phyloP scores from a whole-genome alignment of 1,139 yeast genomes.

The Suhomyces bolitotheri region DNA sequence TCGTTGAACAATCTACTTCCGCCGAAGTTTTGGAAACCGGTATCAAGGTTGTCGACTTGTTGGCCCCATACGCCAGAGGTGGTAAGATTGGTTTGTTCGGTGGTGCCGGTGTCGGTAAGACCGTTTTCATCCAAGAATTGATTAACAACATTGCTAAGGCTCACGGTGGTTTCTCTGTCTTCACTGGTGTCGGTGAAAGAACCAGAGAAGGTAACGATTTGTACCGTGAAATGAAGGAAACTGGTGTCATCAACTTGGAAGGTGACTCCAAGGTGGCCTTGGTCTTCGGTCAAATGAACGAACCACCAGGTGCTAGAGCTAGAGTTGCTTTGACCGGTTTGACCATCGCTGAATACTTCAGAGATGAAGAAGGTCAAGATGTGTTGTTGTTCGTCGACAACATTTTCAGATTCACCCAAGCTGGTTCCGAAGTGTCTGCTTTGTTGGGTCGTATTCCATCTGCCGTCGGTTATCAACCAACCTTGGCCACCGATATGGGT shows the following conservation, averaged over 20 bases:
- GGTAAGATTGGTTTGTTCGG: conserved; percentile 99
- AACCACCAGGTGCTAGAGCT: conserved; percentile 99
- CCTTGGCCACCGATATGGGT: conserved; percentile 99
- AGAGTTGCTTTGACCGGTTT: conserved; percentile 99
- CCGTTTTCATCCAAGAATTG: conserved; percentile 99
- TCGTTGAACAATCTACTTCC: conserved; percentile 94
- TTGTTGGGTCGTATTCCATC: conserved; percentile 99
- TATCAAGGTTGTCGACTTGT: conserved; percentile 98
- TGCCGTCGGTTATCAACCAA: conserved; percentile 99
- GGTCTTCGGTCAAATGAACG: conserved; percentile 99
- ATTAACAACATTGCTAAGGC: conserved; percentile 99
- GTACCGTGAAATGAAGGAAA: conserved; percentile 99
- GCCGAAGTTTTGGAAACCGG: conserved; percentile 99
- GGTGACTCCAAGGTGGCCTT: conserved; percentile 99
- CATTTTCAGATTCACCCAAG: conserved; percentile 99
- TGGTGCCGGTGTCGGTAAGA: conserved; percentile 99
- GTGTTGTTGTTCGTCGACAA: conserved; percentile 98
- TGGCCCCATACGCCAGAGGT: conserved; percentile 99
- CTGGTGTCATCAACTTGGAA: conserved; percentile 99
- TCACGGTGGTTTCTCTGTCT: conserved; percentile 99
- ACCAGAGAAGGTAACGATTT: conserved; percentile 99
- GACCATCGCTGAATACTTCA: conserved; percentile 99
- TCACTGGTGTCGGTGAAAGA: conserved; percentile 99
- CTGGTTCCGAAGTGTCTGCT: conserved; percentile 99
- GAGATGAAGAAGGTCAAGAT: conserved; percentile 99